Conservation (phyloP, 2,329 filamentous ascomycete species). For the Clonostachys sp. region DNA sequence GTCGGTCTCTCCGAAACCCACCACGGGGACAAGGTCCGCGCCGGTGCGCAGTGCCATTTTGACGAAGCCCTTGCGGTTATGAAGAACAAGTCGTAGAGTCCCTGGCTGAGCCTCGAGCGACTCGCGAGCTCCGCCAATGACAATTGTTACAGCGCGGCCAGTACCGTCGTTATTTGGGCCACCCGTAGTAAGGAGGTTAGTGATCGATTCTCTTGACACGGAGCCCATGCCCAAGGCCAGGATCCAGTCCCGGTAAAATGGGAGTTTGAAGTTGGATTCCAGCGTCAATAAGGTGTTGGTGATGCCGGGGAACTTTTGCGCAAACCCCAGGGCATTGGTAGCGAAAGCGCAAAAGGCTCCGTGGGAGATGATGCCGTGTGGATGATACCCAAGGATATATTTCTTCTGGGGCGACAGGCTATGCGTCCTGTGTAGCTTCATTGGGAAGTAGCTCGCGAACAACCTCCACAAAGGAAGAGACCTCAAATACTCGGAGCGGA, state of each 20-base stretch:
- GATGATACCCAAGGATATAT: constrained; percentile 97
- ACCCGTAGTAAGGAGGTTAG: constrained; percentile 79
- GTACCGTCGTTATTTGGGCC: constrained; percentile 76
- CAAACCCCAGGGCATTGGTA: constrained; percentile 85
- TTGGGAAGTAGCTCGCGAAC: constrained; percentile 91
- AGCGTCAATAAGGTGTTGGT: constrained; percentile 90
- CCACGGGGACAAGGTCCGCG: constrained; percentile 88
- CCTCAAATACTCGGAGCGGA: constrained; percentile 72
- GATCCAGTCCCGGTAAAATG: constrained; percentile 92
- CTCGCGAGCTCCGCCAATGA: constrained; percentile 88
- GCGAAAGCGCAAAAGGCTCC: constrained; percentile 91
- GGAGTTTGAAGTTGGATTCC: constrained; percentile 93
- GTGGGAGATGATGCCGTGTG: constrained; percentile 94
- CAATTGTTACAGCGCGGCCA: constrained; percentile 95
- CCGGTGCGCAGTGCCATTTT: constrained; percentile 88
- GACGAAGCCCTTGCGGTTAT: constrained; percentile 84
- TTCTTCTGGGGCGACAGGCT: constrained; percentile 76
- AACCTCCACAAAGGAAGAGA: constrained; percentile 75
- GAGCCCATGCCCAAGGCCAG: constrained; percentile 81
- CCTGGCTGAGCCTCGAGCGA: constrained; percentile 84
- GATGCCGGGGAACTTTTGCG: constrained; percentile 86
- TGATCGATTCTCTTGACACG: constrained; percentile 87
- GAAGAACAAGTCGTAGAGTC: constrained; percentile 71
- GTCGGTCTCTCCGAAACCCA: constrained; percentile 94
- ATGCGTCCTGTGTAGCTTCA: constrained; percentile 78